phyloP scores from a whole-genome alignment of 1,284 basidiomycete species.

The Somion occarium region DNA sequence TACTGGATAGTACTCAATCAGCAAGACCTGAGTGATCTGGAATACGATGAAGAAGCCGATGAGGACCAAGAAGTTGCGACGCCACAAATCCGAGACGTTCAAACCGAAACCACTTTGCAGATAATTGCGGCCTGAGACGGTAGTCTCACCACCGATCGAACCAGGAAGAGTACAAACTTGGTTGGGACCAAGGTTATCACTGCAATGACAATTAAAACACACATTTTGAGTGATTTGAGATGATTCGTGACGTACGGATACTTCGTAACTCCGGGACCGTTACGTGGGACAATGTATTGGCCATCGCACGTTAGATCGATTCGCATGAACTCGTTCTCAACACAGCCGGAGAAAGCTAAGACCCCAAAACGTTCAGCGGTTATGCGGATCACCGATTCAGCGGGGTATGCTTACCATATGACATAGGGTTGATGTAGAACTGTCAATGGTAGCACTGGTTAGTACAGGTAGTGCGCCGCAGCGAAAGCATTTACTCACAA shows the following conservation, averaged over 20 bases:
- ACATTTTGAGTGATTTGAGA: too few species aligned
- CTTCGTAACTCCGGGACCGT: conserved; percentile 53
- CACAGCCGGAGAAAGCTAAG: conserved; percentile 68
- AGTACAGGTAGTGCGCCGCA: background rate
- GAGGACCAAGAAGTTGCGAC: conserved; percentile 52
- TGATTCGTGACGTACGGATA: conserved; percentile 62
- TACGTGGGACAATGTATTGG: conserved; percentile 66
- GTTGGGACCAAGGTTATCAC: conserved; percentile 51
- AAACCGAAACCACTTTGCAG: conserved; percentile 52
- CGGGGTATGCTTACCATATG: conserved; percentile 51
- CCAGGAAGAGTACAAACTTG: conserved; percentile 69
- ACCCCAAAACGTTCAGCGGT: background rate
- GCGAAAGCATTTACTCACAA: conserved; percentile 36
- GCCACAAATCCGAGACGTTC: conserved; percentile 52
- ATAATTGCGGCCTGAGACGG: conserved; percentile 53
- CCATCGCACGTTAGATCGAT: conserved; percentile 68
- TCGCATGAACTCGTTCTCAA: conserved; percentile 84
- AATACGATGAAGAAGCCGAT: conserved; percentile 66
- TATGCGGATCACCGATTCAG: background rate
- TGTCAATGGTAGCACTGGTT: conserved; percentile 22
- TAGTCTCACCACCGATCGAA: conserved; percentile 40
- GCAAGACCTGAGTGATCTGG: conserved; percentile 55
- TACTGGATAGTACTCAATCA: conserved; percentile 62
- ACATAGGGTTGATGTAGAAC: conserved; percentile 74
- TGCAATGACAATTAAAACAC: background rate